Evolutionary conservation across 2,329 filamentous ascomycete species (phyloP), one percentile per base, ranked within the genome.

Genomic region (Ophiosphaerella narmari): DNA sequence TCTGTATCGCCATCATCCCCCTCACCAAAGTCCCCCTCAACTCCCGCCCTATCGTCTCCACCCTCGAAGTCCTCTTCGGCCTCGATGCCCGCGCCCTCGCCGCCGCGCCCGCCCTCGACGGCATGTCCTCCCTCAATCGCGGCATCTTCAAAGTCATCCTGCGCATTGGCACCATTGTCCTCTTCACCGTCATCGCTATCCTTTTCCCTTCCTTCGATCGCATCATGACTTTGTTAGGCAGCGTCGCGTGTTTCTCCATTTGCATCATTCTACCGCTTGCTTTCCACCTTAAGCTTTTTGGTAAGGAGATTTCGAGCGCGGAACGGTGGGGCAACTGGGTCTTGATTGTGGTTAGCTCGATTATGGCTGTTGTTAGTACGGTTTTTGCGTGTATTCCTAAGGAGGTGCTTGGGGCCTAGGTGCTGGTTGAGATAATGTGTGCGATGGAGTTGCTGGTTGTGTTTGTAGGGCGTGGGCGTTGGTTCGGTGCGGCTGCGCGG

Each of bases 11-110:
- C 66, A 91, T 97, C 68, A 96, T 97, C 57, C 94, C 93, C 0
- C 78, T 99, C 43, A 97, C 93, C 32, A 99, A 99, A 75, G 86
- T 97, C n/a, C 91, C 92, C 0, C 79, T 97, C 32, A 95, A 92
- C 70, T 88, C 89, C 7, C 87, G 92, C 2, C 94, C 93, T 9
- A 92, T 97, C 60, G 84, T 96, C 57, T 87, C 87, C 29, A 97
- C 91, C 0, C 74, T 90, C 44, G 94, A 97, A 76, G 84, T 94
- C 41, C 76, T 96, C 49, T 82, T 85, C 52, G 91, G 91, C 39
- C 80, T 97, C 37, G 86, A 89, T 67, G 73, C 75, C 3, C 78
- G 79, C 32, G 74, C 77, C 54, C 77, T 85, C 6, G 74, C 81
- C 13, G 76, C 77, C 43, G 75, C 75, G n/a, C 71, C 78, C 0